Evolutionary conservation across 495 filamentous ascomycete species (phyloP).

Genomic region (Penicillium malachiteum): DNA sequence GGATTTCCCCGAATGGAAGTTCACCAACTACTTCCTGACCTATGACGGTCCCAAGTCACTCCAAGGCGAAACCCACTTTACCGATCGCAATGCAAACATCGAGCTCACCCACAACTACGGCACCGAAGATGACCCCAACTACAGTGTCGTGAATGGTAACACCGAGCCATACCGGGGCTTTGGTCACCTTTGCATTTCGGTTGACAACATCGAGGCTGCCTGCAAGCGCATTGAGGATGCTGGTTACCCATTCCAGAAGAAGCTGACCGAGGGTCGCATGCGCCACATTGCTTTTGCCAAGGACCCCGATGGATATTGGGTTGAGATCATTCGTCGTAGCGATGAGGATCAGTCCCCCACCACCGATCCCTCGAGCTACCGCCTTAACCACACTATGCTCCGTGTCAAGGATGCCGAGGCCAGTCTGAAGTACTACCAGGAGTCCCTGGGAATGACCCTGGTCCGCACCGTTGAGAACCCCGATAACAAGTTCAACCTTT

Average conservation of each 20-base stretch:
- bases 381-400: conserved; percentile 77
- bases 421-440: conserved; percentile 86
- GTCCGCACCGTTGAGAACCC: conserved; percentile 68
- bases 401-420: conserved; percentile 86
- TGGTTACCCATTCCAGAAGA: conserved; percentile 93
- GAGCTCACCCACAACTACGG: conserved; percentile 98
- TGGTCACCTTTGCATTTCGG: conserved; percentile 83
- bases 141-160: conserved; percentile 86
- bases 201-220: conserved; percentile 87
- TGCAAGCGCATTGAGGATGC: conserved; percentile 86
- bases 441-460: conserved; percentile 83
- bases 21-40: conserved; percentile 65
- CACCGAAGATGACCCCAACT: conserved; percentile 82
- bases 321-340: conserved; percentile 62
- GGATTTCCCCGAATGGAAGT: conserved; percentile 74
- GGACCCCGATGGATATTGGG: conserved; percentile 95
- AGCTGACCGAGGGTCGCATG: conserved; percentile 84
- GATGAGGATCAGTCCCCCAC: conserved; percentile 53
- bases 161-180: conserved; percentile 82
- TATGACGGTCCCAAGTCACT: conserved; percentile 69
- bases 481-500: conserved; percentile 78
- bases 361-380: conserved; percentile 54
- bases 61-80: conserved; percentile 73
- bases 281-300: conserved; percentile 85
- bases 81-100: conserved; percentile 83